Evolutionary conservation across 2,329 filamentous ascomycete species (phyloP).

Genomic region (Trichoderma endophyticum): DNA sequence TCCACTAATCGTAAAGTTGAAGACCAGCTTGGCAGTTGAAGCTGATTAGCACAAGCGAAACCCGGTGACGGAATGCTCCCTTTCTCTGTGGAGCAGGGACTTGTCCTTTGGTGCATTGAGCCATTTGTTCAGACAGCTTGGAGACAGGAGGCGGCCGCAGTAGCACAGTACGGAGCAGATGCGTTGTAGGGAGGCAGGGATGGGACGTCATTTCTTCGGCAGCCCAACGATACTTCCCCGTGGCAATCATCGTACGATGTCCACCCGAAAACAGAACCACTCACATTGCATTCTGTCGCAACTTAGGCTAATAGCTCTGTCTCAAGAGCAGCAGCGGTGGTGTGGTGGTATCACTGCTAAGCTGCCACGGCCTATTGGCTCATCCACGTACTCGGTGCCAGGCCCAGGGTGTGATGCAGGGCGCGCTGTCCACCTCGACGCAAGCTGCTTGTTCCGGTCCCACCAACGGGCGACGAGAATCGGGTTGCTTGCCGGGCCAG

Average conservation of each 20-base stretch:
- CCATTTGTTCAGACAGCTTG: neutral
- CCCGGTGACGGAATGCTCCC: neutral
- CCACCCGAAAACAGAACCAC: neutral
- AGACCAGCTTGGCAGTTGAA: neutral
- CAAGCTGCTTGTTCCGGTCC: neutral
- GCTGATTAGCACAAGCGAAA: neutral
- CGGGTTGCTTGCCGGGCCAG: slow-evolving; percentile 4
- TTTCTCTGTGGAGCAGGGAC: neutral
- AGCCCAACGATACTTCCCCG: neutral
- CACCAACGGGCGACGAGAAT: neutral
- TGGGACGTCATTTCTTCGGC: neutral
- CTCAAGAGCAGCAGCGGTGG: neutral
- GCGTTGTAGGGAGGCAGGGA: neutral
- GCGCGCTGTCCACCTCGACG: neutral
- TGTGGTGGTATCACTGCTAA: neutral
- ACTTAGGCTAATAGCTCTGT: slow-evolving; percentile 6
- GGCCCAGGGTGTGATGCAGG: slow-evolving; percentile 1
- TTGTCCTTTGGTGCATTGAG: neutral
- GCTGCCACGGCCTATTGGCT: neutral
- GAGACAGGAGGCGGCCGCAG: neutral
- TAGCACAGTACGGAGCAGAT: neutral
- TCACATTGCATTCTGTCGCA: neutral
- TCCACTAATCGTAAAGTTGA: neutral
- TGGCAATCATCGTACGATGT: slow-evolving; percentile 1
- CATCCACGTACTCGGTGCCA: slow-evolving; percentile 1